Base-by-base conservation (phyloP, 768 basidiomycete genomes). In the Tricholoma sp. region DNA sequence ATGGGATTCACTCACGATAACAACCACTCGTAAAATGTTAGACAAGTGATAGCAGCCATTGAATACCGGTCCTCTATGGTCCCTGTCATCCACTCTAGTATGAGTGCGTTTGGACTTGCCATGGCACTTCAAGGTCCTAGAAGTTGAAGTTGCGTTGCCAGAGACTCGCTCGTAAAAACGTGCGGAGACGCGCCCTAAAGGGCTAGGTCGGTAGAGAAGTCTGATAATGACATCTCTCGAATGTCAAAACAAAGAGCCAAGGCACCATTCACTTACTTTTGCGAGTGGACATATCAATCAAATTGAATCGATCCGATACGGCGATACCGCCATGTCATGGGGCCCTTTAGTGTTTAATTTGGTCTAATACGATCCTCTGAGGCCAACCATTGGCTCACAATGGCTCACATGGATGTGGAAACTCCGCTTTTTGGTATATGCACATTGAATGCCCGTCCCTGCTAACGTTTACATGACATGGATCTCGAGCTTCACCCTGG, bases 21-120 rank as follows among this genome's bases (percentile, higher is more conserved):
- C 9, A 72, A 41, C 74, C 74, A 76, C 55, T 78, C 75, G 57
- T 72, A 75, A 2, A 74, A 17, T 57, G 66, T 68, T 42, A 76
- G 55, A 28, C 56, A 59, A 29, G 70, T 67, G 33, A 70, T 70
- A 2, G 72, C 68, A 6, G 65, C 62, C 29, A 76, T 66, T 31
- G 68, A 68, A 61, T 70, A 71, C 36, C 72, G 66, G 10, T 65
- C 61, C 34, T 62, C 64, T 17, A 57, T 58, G 32, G 69, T 65
- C 39, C 57, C 61, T 39, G 34, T 47, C 37, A 63, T 15, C 29
- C 55, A 53, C 11, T 13, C 6, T n/a, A 17, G 2, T 2, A 3
- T 28, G 6, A 52, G 12, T 28, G 29, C 39, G n/a, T 42, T 32
- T 17, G 45, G n/a, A n/a, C 20, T 45, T 41, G 20, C 1, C 42